A percentile compares a stretch with the other conserved stretches of the same genome.
Evolutionary conservation across 768 basidiomycete genomes (phyloP).

Genomic region (Boletus rubroflammeus): DNA sequence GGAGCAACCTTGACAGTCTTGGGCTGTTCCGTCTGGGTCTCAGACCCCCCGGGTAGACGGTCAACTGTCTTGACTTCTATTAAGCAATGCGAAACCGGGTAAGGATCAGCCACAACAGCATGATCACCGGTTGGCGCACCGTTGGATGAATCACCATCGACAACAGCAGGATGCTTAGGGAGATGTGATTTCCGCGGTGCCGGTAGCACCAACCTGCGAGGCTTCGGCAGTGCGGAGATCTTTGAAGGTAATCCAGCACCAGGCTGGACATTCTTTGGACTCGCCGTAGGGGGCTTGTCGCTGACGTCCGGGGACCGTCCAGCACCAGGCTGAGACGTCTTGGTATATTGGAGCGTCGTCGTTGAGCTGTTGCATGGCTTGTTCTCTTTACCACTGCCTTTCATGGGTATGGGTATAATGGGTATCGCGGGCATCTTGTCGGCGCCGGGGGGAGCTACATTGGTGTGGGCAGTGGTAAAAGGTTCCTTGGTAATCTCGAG

Average conservation of each 20-base stretch:
- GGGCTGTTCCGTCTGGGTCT: slow-evolving; percentile 5
- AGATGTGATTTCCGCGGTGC: slow-evolving; percentile 2
- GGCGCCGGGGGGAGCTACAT: slow-evolving; percentile 7
- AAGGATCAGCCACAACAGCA: background rate
- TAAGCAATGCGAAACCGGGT: background rate
- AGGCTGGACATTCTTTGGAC: background rate
- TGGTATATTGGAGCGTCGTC: background rate
- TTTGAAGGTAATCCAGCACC: slow-evolving; percentile 4
- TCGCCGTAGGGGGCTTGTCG: background rate
- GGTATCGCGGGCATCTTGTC: slow-evolving; percentile 3
- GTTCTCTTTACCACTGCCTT: slow-evolving; percentile 18
- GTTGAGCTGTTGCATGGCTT: background rate
- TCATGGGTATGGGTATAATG: slow-evolving; percentile 3
- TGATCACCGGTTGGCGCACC: background rate
- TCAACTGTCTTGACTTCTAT: slow-evolving; percentile 8
- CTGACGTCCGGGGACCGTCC: background rate
- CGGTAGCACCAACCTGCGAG: slow-evolving; percentile 14
- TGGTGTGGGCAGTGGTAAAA: background rate
- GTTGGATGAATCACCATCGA: background rate
- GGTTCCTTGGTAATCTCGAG: background rate
- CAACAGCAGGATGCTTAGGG: background rate
- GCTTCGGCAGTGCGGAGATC: background rate
- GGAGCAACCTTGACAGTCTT: background rate
- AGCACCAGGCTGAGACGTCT: slow-evolving; percentile 1
- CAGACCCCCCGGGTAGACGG: slow-evolving; percentile 16